Evolutionary conservation across 1,284 basidiomycete species (phyloP).

Genomic region (Pterulicium gracile): DNA sequence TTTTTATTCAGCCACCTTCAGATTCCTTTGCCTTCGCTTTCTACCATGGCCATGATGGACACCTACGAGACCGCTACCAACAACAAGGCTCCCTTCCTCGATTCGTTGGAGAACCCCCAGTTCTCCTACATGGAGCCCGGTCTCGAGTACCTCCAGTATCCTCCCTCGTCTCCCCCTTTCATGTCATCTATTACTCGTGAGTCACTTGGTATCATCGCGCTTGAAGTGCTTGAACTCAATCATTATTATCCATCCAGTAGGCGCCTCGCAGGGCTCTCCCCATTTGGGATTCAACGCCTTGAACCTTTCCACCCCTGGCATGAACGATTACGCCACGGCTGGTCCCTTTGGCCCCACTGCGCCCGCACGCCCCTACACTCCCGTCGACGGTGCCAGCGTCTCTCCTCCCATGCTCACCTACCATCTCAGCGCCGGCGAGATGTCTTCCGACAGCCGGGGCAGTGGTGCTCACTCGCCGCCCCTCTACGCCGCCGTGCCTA

Average conservation of each 20-base stretch:
- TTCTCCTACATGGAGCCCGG: constrained; percentile 24
- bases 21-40: constrained; percentile 17
- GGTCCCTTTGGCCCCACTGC: constrained; percentile 16
- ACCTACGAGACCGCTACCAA: constrained; percentile 29
- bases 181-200: constrained; percentile 33
- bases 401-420: constrained; percentile 59
- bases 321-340: constrained; percentile 45
- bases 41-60: constrained; percentile 23
- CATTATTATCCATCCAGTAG: constrained; percentile 22
- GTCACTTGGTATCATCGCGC: constrained; percentile 9
- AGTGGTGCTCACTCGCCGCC: constrained; percentile 53
- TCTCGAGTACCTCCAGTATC: constrained; percentile 35
- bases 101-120: constrained; percentile 1
- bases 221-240: too few species aligned
- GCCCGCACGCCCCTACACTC: constrained; percentile 57
- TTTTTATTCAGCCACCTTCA: constrained; percentile 15
- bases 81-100: constrained; percentile 22
- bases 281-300: constrained; percentile 50
- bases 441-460: constrained; percentile 59
- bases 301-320: constrained; percentile 36
- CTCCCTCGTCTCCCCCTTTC: constrained; percentile 28
- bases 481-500: constrained; percentile 44
- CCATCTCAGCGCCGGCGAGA: constrained; percentile 54
- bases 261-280: constrained; percentile 38
- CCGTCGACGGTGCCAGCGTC: constrained; percentile 49